Base-by-base conservation (phyloP, 805 yeast genomes). In the Saturnispora mendoncae region DNA sequence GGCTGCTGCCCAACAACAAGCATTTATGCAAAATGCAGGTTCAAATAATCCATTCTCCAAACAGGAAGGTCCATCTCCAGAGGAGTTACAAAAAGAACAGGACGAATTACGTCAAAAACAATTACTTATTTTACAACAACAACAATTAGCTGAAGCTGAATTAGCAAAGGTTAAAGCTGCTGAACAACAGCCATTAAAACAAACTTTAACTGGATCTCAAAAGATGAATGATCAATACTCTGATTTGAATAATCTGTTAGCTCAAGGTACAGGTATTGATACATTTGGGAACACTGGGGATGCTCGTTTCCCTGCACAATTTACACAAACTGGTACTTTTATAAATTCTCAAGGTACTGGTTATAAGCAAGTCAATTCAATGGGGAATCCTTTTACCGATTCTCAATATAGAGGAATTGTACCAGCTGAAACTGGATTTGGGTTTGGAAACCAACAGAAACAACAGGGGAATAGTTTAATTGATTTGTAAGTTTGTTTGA, bases 261-360 rank as follows among this genome's bases (percentile, higher is more conserved):
- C 92, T 10, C 74, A 77, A 33, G 97, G 95, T 23, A 84, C 95
- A 0, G 97, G 95, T 25, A 68, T 86, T 43, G 98, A 88, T 64
- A 88, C 97, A 0, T 92, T 84, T 60, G 95, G 95, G 58, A 86
- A 85, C 61, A 78, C 82, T 14, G 95, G 95, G 41, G 80, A 76
- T 17, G 60, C 77, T 6, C 78, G 96, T 65, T 74, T 90, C 42
- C 95, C 97, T 3, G 94, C 94, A 35, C 97, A 90, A 56, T 90
- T 84, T 58, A 90, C 97, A 1, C 76, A 74, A 50, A 78, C 92
- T 2, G 78, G 80, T 4, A 79, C 76, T 14, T 87, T 88, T 57
- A 72, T 90, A 52, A 86, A 84, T 61, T 84, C 95, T 19, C 80
- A 84, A 46, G 97, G 96, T 53, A 84, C 90, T 6, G 95, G 95